Base-by-base conservation (phyloP, 345 rosid species). In the Tarenaya hassleriana region DNA sequence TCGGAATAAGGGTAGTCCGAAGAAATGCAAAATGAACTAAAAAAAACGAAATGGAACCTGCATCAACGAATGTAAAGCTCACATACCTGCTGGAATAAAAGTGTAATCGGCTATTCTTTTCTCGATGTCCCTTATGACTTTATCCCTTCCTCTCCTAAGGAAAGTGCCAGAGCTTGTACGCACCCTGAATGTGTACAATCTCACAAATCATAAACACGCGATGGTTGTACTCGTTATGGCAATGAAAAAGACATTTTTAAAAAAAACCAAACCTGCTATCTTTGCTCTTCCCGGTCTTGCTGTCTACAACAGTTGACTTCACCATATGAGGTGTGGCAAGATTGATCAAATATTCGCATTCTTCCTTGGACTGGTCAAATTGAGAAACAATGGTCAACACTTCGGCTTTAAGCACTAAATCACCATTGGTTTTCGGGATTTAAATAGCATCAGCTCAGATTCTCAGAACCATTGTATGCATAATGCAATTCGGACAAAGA, bases 141-240 rank as follows among this genome's bases (percentile, higher is more conserved):
- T 72, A 53, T 94, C 95, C 24, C 78, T 76, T 29, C 95, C 97
- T 78, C 99, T 83, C 2, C 32, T 10, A 33, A 94, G 73, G 60
- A 94, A 94, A 21, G 94, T 86, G 24, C 95, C 95, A 45, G 91
- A 85, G 67, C 97, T 88, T n/a, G 99, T 88, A 13, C 99, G 84
- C 27, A 88, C 99, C 71, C 97, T 92, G 44, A 16, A 29, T 1
- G 19, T 1, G 14, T 16, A 47, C 20, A 24, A 24, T 24, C 5
- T 24, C 3, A 40, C 41, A 37, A 10, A 37, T 10, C 8, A 37
- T 37, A 37, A 1, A 37, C 11, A 1, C 15, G 41, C n/a, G n/a
- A n/a, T n/a, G n/a, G n/a, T n/a, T n/a, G n/a, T n/a, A n/a, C n/a
- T n/a, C n/a, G n/a, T n/a, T n/a, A n/a, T n/a, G n/a, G n/a, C n/a